phyloP scores from a whole-genome alignment of 495 filamentous ascomycete genomes.

The Astrothelium subdiscretum region DNA sequence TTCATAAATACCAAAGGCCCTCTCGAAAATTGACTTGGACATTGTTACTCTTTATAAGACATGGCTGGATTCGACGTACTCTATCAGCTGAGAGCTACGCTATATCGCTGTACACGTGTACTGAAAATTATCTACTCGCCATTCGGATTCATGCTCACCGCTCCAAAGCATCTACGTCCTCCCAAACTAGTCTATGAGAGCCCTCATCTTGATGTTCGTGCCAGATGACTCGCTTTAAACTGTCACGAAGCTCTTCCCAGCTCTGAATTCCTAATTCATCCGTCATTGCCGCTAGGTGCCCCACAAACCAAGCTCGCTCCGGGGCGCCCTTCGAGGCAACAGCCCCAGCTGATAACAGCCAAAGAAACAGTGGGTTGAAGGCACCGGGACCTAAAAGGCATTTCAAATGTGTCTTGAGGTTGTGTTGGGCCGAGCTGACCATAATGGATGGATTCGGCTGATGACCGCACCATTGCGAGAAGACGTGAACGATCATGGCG shows the following conservation, averaged over 20 bases:
- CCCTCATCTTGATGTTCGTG: not conserved
- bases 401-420: not conserved
- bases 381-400: not conserved
- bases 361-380: constrained; percentile 8
- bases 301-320: constrained; percentile 13
- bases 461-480: not conserved
- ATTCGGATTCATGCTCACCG: not conserved
- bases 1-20: too few relatives aligned
- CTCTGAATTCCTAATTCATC: constrained; percentile 8
- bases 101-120: too few relatives aligned
- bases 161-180: not conserved
- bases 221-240: not conserved
- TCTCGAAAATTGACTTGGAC: too few relatives aligned
- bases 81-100: too few relatives aligned
- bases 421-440: not conserved
- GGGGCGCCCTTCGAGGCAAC: constrained; percentile 9
- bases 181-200: not conserved
- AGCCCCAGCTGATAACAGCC: constrained; percentile 13
- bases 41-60: too few relatives aligned
- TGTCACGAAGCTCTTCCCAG: not conserved
- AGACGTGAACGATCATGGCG: not conserved
- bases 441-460: not conserved
- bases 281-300: constrained; percentile 10
- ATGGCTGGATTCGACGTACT: too few relatives aligned
- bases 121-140: too few relatives aligned